phyloP scores from a whole-genome alignment of 345 rosid genomes.

The Syzygium aromaticum region DNA sequence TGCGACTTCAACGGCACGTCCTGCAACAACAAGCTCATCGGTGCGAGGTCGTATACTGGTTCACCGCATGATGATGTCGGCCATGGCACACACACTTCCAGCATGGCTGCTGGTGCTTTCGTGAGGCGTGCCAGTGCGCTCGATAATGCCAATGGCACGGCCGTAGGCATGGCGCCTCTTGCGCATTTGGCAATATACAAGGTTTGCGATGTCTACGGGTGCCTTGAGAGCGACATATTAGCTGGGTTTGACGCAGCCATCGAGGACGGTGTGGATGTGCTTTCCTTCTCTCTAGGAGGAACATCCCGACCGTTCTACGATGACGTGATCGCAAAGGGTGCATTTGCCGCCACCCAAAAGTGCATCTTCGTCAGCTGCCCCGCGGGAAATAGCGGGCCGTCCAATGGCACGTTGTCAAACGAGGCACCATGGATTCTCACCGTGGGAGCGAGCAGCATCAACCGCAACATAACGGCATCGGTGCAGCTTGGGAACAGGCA shows the following conservation, averaged over 20 bases:
- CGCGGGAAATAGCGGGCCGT: conserved; percentile 45
- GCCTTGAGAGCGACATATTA: conserved; percentile 28
- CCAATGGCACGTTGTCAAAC: conserved; percentile 20
- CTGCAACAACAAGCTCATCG: conserved; percentile 55
- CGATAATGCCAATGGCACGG: conserved; percentile 41
- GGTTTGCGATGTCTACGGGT: conserved; percentile 22
- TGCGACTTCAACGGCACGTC: conserved; percentile 26
- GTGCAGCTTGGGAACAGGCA: conserved; percentile 31
- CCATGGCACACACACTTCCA: conserved; percentile 50
- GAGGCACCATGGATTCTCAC: conserved; percentile 56
- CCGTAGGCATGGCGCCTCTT: conserved; percentile 41
- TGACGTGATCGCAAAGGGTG: conserved; percentile 30
- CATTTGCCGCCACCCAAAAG: conserved; percentile 34
- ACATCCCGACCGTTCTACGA: conserved; percentile 27
- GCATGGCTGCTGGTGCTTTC: conserved; percentile 41
- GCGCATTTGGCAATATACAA: conserved; percentile 47
- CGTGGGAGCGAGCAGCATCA: conserved; percentile 55
- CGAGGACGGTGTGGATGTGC: conserved; percentile 46
- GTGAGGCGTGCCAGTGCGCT: conserved; percentile 24
- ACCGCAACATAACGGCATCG: conserved; percentile 40
- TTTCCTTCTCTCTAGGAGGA: conserved; percentile 41
- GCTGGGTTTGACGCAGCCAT: conserved; percentile 49
- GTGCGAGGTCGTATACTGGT: conserved; percentile 28
- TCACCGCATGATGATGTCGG: conserved; percentile 36
- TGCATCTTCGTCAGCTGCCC: conserved; percentile 53